Evolutionary conservation across 176 grass and related monocot species (phyloP), one percentile per base, ranked within the genome.

Genomic region (Triticum dicoccoides): DNA sequence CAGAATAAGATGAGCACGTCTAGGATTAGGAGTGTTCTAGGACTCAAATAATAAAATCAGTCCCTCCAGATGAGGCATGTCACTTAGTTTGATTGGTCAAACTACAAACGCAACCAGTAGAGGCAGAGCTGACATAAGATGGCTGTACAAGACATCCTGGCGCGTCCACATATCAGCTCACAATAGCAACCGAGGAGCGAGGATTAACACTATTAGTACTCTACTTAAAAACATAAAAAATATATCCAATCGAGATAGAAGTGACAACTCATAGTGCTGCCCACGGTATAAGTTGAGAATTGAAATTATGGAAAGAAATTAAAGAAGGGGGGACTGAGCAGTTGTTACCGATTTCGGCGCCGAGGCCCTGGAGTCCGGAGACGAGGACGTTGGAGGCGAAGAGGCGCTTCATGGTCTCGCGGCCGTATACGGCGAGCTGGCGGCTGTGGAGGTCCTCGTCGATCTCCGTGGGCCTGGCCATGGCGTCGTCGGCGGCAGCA

Each of bases 321-420:
- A 37, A 4, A 56, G 49, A 33, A 77, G 74, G 27, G 74, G 2
- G 20, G 18, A 23, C 18, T 32, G 61, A 33, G 21, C 35, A 4
- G 29, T 10, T 4, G 33, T 37, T 85, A 95, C 94, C 91, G 30
- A 93, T 95, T 89, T 93, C 94, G 2, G 87, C 87, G 2, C 94
- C 94, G 12, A 96, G 87, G 76, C 89, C 94, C 83, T 95, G 89
- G 2, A 95, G 87, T 2, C 94, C 94, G 2, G 91, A 95, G 59
- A 93, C 89, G 41, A 95, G 94, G 39, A 95, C 82, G 59, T 95
- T 93, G 77, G 94, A 95, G 38, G 72, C 94, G 12, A 95, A 95
- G 71, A 96, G 94, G 3, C 94, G 89, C 87, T 92, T 88, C 94
- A 96, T 96, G 39, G 94, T 96, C 78, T 93, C 91, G 87, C 94